Evolutionary conservation across 75 land plant genomes (phyloP).

Genomic region (Picea sitchensis): DNA sequence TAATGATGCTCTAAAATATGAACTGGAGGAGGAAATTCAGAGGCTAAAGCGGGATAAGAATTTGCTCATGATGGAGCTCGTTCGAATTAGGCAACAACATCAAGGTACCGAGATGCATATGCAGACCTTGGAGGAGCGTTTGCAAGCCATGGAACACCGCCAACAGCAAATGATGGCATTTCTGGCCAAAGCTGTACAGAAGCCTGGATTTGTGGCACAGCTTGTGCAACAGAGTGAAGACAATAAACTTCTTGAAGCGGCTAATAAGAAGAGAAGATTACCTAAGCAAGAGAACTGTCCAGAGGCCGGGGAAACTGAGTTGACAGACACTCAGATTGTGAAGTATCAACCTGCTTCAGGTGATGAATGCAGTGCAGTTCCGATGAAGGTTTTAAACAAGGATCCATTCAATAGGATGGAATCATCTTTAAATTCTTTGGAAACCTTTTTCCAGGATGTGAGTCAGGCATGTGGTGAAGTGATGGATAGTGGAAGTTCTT

Average conservation of each 20-base stretch:
- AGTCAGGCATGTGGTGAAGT: conserved; percentile 26
- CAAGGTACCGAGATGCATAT: conserved; percentile 31
- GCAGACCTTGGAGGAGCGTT: conserved; percentile 34
- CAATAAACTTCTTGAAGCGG: conserved; percentile 14
- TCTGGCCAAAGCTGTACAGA: conserved; percentile 39
- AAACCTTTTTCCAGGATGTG: conserved; percentile 30
- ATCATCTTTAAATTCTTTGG: conserved; percentile 39
- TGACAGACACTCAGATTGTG: conserved; percentile 11
- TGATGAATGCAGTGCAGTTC: conserved; percentile 7
- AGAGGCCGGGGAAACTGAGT: conserved; percentile 17
- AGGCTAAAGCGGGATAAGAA: conserved; percentile 46
- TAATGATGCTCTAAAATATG: conserved; percentile 42
- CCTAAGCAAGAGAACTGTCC: conserved; percentile 21
- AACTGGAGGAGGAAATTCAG: conserved; percentile 52
- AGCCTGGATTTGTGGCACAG: conserved; percentile 40
- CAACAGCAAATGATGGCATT: conserved; percentile 42
- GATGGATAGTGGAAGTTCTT: conserved; percentile 10
- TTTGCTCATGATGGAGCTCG: conserved; percentile 36
- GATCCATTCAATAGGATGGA: conserved; percentile 47
- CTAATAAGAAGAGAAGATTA: conserved; percentile 47
- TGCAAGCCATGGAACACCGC: conserved; percentile 31
- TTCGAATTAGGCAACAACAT: conserved; percentile 36
- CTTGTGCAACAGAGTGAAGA: conserved; percentile 36
- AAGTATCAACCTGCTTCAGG: not conserved
- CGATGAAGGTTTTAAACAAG: conserved; percentile 7